Base-by-base conservation (phyloP, 768 basidiomycete genomes). In the Lactifluus pinguis region DNA sequence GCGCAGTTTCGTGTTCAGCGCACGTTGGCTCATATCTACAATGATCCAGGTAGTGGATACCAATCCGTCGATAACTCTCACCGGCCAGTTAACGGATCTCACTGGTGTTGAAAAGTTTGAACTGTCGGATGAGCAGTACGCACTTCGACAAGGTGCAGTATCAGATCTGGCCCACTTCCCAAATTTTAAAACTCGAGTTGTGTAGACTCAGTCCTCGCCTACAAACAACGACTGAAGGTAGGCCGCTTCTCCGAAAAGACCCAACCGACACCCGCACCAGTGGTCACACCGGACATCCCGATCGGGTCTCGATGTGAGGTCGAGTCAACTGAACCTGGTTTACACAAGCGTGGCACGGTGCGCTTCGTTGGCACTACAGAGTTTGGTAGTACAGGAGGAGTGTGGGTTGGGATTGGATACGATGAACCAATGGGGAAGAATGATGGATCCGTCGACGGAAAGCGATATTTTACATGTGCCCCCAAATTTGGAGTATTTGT, bases 361-460 rank as follows among this genome's bases (percentile, higher is more conserved):
- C 79, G 85, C n/a, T 98, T 86, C 67, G 85, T 93, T 30, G 95
- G 95, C 0, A 71, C 75, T 41, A 92, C 94, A 0, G 77, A 79
- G 58, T 97, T 98, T 69, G 83, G 82, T 10, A 81, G 79, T 60
- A 81, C 76, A 14, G 69, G 72, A 4, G 83, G 86, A 0, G 72
- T 83, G 0, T 98, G 95, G 95, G 81, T 98, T 1, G 95, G 95
- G 0, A 78, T 98, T 19, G 92, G 95, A 71, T 91, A 94, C 69
- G 95, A 98, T 69, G 95, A 98, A 68, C 95, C 95, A 3, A 79
- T 92, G 25, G 95, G 95, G 11, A 98, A 95, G 76, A 94, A 95
- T 63, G 89, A 98, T 71, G 95, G 95, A 65, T 95, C 94, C 0
- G 87, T 95, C 3, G 81, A 92, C 68, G 92, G 90, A 1, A 83